phyloP scores from a whole-genome alignment of 1,284 basidiomycete genomes.

The Jaminaea rosea region DNA sequence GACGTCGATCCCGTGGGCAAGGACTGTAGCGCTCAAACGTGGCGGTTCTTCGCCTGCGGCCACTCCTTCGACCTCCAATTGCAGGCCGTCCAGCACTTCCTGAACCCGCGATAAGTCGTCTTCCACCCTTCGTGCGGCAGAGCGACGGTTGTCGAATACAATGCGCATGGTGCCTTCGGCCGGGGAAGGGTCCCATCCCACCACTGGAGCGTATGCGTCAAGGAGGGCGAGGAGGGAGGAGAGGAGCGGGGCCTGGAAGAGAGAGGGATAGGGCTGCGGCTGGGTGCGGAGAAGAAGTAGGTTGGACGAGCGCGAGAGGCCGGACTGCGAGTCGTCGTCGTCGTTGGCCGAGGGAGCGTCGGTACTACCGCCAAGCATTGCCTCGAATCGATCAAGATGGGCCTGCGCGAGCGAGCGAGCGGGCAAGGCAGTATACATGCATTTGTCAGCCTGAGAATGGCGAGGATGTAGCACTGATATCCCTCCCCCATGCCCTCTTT shows the following conservation, averaged over 20 bases:
- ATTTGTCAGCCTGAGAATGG: not conserved
- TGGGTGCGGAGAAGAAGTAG: not conserved
- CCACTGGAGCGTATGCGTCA: not conserved
- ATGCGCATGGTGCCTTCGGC: not conserved
- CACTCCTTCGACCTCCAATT: no score
- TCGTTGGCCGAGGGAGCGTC: not conserved
- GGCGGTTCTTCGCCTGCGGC: no score
- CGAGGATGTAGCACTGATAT: not conserved
- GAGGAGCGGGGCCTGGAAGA: not conserved
- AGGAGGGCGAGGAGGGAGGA: not conserved
- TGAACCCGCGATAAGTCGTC: no score
- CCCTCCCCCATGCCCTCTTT: not conserved
- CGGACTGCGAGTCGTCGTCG: not conserved
- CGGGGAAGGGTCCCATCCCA: not conserved
- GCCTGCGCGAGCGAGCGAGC: conserved; percentile 7
- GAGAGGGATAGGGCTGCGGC: not conserved
- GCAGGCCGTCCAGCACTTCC: no score
- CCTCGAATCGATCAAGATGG: conserved; percentile 21
- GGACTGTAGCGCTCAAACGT: no score
- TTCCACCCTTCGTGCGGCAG: no score
- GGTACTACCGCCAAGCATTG: not conserved
- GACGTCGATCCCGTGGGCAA: no score
- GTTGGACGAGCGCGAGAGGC: not conserved
- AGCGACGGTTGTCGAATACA: not conserved
- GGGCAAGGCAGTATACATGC: conserved; percentile 6